A percentile compares a stretch with the other conserved stretches of the same genome.
Evolutionary conservation across 257 asterid genomes (phyloP).

Genomic region (Eucommia ulmoides): DNA sequence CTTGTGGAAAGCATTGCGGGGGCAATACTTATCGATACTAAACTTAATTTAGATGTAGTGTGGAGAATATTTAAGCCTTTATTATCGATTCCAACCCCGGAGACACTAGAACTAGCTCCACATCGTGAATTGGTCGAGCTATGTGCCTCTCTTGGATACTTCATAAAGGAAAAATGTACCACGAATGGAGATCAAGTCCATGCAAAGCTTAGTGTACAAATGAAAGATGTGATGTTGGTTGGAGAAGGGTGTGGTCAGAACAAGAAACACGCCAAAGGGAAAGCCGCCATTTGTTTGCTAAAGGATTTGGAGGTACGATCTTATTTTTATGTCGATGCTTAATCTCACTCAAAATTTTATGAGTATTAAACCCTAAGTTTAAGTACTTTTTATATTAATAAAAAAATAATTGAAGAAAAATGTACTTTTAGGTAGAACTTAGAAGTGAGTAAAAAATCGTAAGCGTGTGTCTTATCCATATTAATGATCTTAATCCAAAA

Average conservation of each 20-base stretch:
- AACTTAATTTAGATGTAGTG: constrained; percentile 52
- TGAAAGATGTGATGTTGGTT: constrained; percentile 43
- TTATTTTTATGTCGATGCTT: not conserved
- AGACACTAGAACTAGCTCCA: constrained; percentile 78
- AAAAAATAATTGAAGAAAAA: not conserved
- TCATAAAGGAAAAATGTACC: constrained; percentile 25
- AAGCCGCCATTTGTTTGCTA: constrained; percentile 64
- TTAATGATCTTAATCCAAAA: not conserved
- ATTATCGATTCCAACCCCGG: constrained; percentile 87
- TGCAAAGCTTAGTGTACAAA: constrained; percentile 53
- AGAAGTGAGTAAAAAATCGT: too few species aligned
- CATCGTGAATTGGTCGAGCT: constrained; percentile 66
- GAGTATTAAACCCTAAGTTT: not conserved
- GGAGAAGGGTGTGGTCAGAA: constrained; percentile 50
- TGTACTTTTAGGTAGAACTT: too few species aligned
- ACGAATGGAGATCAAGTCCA: constrained; percentile 36
- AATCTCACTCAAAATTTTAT: not conserved
- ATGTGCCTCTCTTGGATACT: constrained; percentile 83
- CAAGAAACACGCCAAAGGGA: constrained; percentile 65
- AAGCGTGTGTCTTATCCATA: not conserved
- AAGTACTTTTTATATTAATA: not conserved
- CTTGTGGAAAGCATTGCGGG: constrained; percentile 93
- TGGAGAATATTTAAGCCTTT: constrained; percentile 74
- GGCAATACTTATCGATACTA: constrained; percentile 77
- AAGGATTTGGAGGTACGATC: constrained; percentile 74